phyloP scores from a whole-genome alignment of 2,329 filamentous ascomycete genomes.

The Fusarium metavorans region DNA sequence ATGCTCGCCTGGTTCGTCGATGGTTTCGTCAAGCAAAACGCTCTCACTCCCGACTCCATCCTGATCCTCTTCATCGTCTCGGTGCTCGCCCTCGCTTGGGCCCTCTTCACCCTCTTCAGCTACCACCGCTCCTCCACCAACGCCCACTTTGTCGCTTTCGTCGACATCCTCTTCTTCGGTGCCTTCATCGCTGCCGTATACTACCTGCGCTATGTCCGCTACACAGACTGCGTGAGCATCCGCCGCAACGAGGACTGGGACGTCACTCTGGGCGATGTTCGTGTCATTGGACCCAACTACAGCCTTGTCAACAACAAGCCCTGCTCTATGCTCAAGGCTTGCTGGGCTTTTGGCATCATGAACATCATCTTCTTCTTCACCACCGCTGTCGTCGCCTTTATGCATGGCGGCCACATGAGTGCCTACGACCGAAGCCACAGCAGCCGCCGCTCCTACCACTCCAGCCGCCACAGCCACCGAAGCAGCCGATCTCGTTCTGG shows the following conservation, averaged over 20 bases:
- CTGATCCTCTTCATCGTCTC: conserved; percentile 77
- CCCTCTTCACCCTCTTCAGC: conserved; percentile 73
- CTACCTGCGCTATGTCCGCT: conserved; percentile 68
- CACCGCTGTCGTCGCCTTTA: conserved; percentile 77
- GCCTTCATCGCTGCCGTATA: conserved; percentile 74
- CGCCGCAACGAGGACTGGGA: conserved; percentile 61
- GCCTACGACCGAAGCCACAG: conserved; percentile 50
- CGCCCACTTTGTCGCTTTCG: conserved; percentile 69
- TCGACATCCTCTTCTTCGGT: conserved; percentile 73
- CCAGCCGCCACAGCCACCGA: conserved; percentile 56
- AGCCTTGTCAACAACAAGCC: conserved; percentile 74
- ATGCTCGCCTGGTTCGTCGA: conserved; percentile 77
- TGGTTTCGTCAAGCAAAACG: conserved; percentile 67
- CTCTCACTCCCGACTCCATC: conserved; percentile 71
- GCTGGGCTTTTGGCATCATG: conserved; percentile 92
- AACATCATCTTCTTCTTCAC: conserved; percentile 84
- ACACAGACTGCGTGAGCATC: conserved; percentile 76
- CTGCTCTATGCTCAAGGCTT: conserved; percentile 92
- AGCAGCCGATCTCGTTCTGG: conserved; percentile 50
- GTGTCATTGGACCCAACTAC: conserved; percentile 64
- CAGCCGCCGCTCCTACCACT: conserved; percentile 52
- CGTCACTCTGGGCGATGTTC: conserved; percentile 71
- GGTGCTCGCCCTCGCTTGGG: conserved; percentile 72
- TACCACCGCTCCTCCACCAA: conserved; percentile 73
- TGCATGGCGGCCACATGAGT: conserved; percentile 66